A percentile compares a stretch with the other conserved stretches of the same genome.
Evolutionary conservation across 768 basidiomycete genomes (phyloP).

Genomic region (Suillus ampliporus): DNA sequence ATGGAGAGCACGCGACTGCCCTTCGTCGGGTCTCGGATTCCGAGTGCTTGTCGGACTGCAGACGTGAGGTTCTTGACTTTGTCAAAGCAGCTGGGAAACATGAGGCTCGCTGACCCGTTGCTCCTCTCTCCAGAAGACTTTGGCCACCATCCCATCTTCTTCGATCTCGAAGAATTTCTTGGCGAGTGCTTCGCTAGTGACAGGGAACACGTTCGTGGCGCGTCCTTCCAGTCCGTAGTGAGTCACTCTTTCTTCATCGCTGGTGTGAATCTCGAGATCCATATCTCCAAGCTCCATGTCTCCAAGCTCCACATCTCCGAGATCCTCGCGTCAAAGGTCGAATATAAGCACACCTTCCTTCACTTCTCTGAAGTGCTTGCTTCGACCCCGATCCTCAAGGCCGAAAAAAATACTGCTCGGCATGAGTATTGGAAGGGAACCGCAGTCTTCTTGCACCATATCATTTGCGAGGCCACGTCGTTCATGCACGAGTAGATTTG

Average conservation of each 20-base stretch:
- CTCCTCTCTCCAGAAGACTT: slow-evolving; percentile 1
- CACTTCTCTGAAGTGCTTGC: neutral
- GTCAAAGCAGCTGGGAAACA: neutral
- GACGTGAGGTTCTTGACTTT: neutral
- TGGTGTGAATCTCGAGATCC: neutral
- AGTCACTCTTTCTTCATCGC: neutral
- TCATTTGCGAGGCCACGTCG: too few species aligned
- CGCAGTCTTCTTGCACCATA: too few species aligned
- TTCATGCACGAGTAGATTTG: too few species aligned
- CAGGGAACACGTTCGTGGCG: slow-evolving; percentile 3
- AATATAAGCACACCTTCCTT: too few species aligned
- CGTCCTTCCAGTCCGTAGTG: neutral
- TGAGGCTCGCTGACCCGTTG: neutral
- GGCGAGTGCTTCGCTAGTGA: neutral
- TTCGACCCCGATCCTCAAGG: neutral
- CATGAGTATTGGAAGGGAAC: too few species aligned
- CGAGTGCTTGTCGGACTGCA: neutral
- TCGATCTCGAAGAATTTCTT: neutral
- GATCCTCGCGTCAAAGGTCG: too few species aligned
- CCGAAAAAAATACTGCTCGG: too few species aligned
- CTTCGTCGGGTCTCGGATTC: neutral
- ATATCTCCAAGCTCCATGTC: too few species aligned
- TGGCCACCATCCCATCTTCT: neutral
- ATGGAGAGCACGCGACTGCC: slow-evolving; percentile 1
- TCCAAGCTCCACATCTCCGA: too few species aligned